phyloP scores from a whole-genome alignment of 768 basidiomycete genomes.

The Rhizopogon vulgaris region DNA sequence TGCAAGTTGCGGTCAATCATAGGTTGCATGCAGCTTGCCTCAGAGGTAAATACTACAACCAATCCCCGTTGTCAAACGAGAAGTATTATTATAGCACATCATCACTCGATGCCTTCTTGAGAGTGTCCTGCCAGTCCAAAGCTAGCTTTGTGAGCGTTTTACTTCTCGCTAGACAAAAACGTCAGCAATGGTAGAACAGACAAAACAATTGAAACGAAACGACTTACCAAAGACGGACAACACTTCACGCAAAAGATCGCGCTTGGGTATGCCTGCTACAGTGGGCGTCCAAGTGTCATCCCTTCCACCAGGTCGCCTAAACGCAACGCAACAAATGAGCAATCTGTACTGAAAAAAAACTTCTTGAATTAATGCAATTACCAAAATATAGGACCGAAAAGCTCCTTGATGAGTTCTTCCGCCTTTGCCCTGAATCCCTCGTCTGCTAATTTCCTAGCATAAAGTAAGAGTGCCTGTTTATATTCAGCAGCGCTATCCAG shows the following conservation, averaged over 20 bases:
- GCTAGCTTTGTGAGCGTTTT: conserved; percentile 72
- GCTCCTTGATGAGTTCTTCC: conserved; percentile 86
- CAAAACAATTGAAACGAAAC: neutral
- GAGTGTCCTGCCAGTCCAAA: conserved; percentile 74
- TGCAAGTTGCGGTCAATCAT: too few relatives aligned
- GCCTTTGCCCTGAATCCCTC: conserved; percentile 85
- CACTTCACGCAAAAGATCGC: conserved; percentile 81
- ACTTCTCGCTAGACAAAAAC: conserved; percentile 49
- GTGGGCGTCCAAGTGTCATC: conserved; percentile 62
- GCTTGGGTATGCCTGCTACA: conserved; percentile 67
- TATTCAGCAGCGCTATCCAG: conserved; percentile 86
- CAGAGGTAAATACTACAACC: too few relatives aligned
- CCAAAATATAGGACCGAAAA: conserved; percentile 90
- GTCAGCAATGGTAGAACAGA: neutral
- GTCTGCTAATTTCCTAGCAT: conserved; percentile 82
- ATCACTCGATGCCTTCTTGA: conserved; percentile 58
- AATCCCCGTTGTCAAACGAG: too few relatives aligned
- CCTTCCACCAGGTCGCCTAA: conserved; percentile 63
- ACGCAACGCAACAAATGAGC: neutral
- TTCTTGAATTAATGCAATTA: conserved; percentile 32
- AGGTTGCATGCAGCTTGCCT: too few relatives aligned
- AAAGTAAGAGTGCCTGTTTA: conserved; percentile 64
- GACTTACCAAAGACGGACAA: conserved; percentile 68
- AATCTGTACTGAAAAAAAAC: neutral
- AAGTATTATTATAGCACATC: conserved; percentile 24